Base-by-base conservation (phyloP, 495 filamentous ascomycete genomes). In the Bathelium albidoporum region DNA sequence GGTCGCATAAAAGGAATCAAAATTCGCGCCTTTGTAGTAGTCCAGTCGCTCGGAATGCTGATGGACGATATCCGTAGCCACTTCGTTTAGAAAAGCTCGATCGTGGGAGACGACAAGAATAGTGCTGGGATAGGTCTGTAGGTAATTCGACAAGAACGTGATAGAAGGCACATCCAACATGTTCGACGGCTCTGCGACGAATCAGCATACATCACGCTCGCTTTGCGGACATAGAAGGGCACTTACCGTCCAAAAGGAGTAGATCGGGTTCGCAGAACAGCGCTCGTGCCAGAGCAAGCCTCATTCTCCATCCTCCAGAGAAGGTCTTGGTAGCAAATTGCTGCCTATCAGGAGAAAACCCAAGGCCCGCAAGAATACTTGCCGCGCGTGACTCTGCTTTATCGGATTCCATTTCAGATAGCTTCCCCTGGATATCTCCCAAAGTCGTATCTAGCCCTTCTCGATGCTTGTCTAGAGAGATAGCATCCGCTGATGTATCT, bases 91-190 rank as follows among this genome's bases (percentile, higher is more conserved):
- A 81, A 99, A 99, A 2, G 95, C 91, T 81, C 94, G 84, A 83
- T 99, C 94, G 86, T 99, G 94, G 76, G 90, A 95, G 64, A 99
- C 94, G 60, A 99, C 95, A 10, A 99, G 83, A 24, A 99, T 83
- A 9, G 94, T 97, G 72, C 90, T 95, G 2, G 93, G 91, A 72
- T 99, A 99, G 53, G 80, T 79, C 72, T 96, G 90, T 5, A 99
- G 88, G 69, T 99, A 99, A 70, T 90, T 96, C 16, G 94, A 89
- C 71, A 99, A 82, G 85, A 97, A 99, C 59, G 94, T 96, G 68
- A 97, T 97, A n/a, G 95, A 97, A 7, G 94, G 95, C 65, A 97
- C 94, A 76, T 99, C 94, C 90, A 99, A 92, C 94, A 99, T 99
- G 86, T 99, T 99, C 59, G 95, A 97, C 72, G 94, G 94, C 84